Evolutionary conservation across 2,329 filamentous ascomycete genomes (phyloP), one percentile per base, ranked within the genome.

Genomic region (Nemania serpens): DNA sequence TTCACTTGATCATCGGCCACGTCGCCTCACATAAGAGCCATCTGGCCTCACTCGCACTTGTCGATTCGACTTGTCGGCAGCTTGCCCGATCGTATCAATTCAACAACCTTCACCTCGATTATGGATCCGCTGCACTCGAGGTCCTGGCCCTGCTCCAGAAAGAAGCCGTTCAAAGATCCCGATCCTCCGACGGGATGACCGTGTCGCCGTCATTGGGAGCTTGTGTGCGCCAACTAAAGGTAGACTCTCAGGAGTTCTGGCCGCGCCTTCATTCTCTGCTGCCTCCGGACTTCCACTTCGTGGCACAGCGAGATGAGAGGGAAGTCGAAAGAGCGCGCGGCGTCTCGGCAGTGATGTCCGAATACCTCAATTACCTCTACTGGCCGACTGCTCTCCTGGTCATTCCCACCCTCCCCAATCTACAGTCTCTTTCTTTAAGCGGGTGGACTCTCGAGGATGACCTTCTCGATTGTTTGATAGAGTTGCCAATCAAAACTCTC

Each of bases 1-100:
- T 55, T 29, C 10, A 49, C 5, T 12, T 45, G n/a, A 58, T 62
- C 18, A 17, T 58, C n/a, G 20, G n/a, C 29, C 36, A 55, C n/a
- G 49, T 55, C 20, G 54, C 59, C 17, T 45, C 33, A 12, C 22
- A 58, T 20, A 55, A 50, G 18, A 29, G n/a, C 5, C 2, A 41
- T 45, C 59, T 58, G 15, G 37, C 49, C 22, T 55, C 51, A 34
- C 39, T 58, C 29, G 55, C 59, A 11, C 46, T 50, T 45, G 59
- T 58, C 25, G 58, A 62, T 25, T 55, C 55, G 39, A 43, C 55
- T 22, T 62, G 45, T 43, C 55, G 55, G 9, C 50, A 62, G 41
- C 55, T 62, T n/a, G 55, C 45, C 17, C 55, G 55, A 51, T 36
- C 59, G 9, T 55, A 5, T 36, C 59, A 55, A 37, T 58, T 55